These are phyloP conservation scores for Ganoderma meredithae DNA, from an alignment of 1,284 basidiomycete genomes.

Conservation along the genomic window DNA sequence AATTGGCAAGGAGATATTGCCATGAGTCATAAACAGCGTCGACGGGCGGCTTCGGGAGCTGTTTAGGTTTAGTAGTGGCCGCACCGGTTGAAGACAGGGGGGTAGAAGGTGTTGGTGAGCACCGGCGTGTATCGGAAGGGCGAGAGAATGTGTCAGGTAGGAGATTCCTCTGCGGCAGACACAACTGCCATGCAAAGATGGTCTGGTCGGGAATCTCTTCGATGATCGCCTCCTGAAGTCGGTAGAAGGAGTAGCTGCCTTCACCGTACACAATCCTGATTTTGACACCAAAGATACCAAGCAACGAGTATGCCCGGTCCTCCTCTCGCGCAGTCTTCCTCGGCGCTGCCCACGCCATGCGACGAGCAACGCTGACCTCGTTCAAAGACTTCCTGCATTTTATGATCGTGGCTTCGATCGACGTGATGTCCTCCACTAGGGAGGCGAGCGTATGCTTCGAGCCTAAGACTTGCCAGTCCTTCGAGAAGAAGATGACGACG, in stretches of 20 bases:
- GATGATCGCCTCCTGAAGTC: conserved; percentile 11
- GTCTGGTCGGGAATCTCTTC: neutral
- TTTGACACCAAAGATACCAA: conserved; percentile 7
- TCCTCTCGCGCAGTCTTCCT: conserved; percentile 3
- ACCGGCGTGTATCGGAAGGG: neutral
- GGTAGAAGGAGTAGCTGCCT: conserved; percentile 1
- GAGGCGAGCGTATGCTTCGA: neutral
- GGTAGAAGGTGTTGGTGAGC: no score
- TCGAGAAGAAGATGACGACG: conserved; percentile 3
- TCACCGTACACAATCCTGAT: conserved; percentile 4
- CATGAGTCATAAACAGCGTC: neutral
- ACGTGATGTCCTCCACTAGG: neutral
- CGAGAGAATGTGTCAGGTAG: neutral
- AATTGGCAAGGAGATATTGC: neutral
- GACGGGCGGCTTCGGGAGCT: neutral
- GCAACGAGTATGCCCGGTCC: conserved; percentile 11
- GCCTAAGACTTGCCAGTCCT: neutral
- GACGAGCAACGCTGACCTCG: neutral
- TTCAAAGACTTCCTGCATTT: neutral
- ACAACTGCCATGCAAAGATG: conserved; percentile 6
- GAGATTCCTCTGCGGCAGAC: neutral
- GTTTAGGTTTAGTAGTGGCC: neutral
- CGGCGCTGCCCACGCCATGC: conserved; percentile 2
- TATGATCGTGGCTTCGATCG: neutral
- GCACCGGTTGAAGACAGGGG: neutral